Percentiles rank a stretch among this genome's conserved stretches.
Conservation (phyloP, 2,329 filamentous ascomycete species). For the Colletotrichum liaoningense region DNA sequence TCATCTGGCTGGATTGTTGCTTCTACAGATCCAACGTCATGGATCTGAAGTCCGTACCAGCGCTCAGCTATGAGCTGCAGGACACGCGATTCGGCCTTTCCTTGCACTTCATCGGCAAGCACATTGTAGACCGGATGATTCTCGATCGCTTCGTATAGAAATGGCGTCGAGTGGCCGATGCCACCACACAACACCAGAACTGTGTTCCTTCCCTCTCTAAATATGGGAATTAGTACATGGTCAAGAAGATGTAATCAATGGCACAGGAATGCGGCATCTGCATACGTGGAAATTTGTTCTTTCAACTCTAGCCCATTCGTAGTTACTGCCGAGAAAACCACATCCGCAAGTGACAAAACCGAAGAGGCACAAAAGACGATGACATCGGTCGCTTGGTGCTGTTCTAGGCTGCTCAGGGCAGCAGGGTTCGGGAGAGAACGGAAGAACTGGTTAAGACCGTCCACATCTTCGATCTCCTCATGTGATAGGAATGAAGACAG, state of each 20-base stretch:
- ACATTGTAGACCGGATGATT: conserved; percentile 42
- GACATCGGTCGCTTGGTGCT: conserved; percentile 12
- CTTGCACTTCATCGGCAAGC: conserved; percentile 43
- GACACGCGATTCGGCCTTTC: conserved; percentile 52
- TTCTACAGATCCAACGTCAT: not conserved
- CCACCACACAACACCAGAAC: conserved; percentile 55
- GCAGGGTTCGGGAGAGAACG: not conserved
- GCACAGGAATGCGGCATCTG: no score
- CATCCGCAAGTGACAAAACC: conserved; percentile 25
- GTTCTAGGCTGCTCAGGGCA: not conserved
- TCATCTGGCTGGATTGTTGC: not conserved
- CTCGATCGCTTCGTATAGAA: conserved; percentile 53
- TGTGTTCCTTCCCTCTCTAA: conserved; percentile 14
- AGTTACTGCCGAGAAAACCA: conserved; percentile 15
- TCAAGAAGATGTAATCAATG: no score
- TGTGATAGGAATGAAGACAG: conserved; percentile 25
- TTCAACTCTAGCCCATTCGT: not conserved
- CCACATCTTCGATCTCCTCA: conserved; percentile 4
- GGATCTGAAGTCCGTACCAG: conserved; percentile 39
- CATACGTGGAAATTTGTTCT: not conserved
- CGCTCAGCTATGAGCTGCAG: conserved; percentile 48
- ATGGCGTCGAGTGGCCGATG: conserved; percentile 56
- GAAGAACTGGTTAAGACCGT: conserved; percentile 14
- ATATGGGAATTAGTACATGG: not conserved
- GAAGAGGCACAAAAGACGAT: conserved; percentile 34